Evolutionary conservation across 139 green algal genomes (phyloP), one percentile per base, ranked within the genome.

Genomic region (Chlorella sp.): DNA sequence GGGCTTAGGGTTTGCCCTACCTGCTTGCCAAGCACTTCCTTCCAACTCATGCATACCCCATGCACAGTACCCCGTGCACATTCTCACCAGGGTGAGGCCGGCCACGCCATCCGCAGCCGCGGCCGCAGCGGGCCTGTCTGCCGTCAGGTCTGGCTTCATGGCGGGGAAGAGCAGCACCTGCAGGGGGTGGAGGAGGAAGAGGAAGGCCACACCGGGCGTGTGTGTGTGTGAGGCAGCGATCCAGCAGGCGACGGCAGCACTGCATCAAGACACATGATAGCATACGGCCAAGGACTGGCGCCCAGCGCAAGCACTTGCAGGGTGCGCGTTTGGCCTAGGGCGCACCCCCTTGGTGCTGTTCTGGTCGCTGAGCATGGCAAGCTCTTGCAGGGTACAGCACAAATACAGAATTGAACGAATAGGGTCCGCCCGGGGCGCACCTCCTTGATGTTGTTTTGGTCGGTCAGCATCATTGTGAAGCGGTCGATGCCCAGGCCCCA

Each of bases 401-500:
- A n/a, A n/a, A n/a, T n/a, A n/a, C n/a, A n/a, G n/a, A n/a, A n/a
- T n/a, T n/a, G n/a, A n/a, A n/a, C n/a, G n/a, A n/a, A n/a, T n/a
- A n/a, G n/a, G n/a, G n/a, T n/a, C n/a, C n/a, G n/a, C n/a, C n/a
- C n/a, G n/a, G n/a, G 64, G 40, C 69, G 22, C 80, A 95, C 95
- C 93, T 98, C 95, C 96, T 99, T 99, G 95, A 99, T 99, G 94
- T 99, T 99, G 89, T 94, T 95, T 24, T 94, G 97, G 94, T 99
- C 97, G 34, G 97, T 98, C 14, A 99, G 94, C 81, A 99, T 83
- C 98, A 99, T 99, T 79, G 96, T 98, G 89, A 99, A 94, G 68
- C 98, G 95, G 94, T 99, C 98, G 68, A 99, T 96, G 92, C 98
- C 98, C 93, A 99, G 96, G 87, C 98, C 98, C 97, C 97, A 99